These are phyloP conservation scores for Paraphoma chrysanthemicola DNA, from an alignment of 2,329 filamentous ascomycete genomes.

Conservation along the genomic window DNA sequence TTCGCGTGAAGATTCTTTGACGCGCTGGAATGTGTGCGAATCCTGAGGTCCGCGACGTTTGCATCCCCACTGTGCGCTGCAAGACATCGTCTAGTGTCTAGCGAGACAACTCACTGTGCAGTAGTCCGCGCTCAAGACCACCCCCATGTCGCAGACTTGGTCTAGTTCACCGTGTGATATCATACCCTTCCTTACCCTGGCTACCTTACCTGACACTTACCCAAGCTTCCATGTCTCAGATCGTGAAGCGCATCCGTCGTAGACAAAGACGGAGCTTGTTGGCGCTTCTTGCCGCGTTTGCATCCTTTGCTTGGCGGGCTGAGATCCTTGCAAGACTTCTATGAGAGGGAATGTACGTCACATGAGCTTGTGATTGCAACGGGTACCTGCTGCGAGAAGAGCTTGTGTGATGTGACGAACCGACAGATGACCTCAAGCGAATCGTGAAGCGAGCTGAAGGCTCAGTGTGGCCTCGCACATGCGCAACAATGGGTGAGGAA, in stretches of 20 bases:
- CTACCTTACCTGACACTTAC: too few species aligned
- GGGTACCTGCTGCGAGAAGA: not conserved
- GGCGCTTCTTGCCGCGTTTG: not conserved
- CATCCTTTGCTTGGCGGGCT: not conserved
- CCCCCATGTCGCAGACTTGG: too few species aligned
- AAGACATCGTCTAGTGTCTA: slow-evolving; percentile 1
- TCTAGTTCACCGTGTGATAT: not conserved
- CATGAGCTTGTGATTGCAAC: not conserved
- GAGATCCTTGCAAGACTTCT: not conserved
- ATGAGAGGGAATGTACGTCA: not conserved
- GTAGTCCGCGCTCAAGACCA: not conserved
- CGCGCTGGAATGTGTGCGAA: too few species aligned
- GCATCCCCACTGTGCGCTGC: not conserved
- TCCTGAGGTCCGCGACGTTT: not conserved
- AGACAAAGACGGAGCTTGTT: not conserved
- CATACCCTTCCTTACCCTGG: not conserved
- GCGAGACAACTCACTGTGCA: slow-evolving; percentile 3
- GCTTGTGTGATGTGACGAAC: not conserved
- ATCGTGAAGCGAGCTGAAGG: not conserved
- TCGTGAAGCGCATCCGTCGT: slow-evolving; percentile 1
- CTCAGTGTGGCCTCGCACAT: not conserved
- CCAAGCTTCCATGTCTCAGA: not conserved
- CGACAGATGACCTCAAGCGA: not conserved
- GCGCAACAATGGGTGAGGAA: not conserved
- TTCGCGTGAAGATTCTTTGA: too few species aligned